Evolutionary conservation across 805 yeast genomes (phyloP), one percentile per base, ranked within the genome.

Genomic region (Schizosaccharomyces osmophilus): DNA sequence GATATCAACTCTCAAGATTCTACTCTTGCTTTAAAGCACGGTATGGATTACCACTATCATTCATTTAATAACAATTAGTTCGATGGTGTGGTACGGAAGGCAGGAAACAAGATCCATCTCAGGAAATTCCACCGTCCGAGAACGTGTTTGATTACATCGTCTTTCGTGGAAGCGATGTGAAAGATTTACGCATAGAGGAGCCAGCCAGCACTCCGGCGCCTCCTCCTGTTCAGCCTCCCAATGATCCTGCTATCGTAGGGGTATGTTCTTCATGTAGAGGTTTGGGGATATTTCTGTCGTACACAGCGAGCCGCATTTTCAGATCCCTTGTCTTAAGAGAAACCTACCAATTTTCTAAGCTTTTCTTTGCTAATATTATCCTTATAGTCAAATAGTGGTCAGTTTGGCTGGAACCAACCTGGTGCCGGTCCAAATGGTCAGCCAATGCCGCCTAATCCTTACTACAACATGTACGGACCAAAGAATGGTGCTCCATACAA

Each of bases 61-160:
- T 17, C 57, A 51, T 51, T 29, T 22, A 29, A 9, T 29, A 24
- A 22, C 26, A 24, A 22, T 24, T 51, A 62, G 97, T 90, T 59
- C 78, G 87, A 64, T 82, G 87, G 61, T 83, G 83, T 66, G 98
- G 97, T 62, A 85, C 97, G 24, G 97, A 90, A 72, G 96, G 95
- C 39, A 80, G 97, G 68, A 76, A 84, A 66, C 73, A 75, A 15
- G 87, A 84, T 70, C 83, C 85, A 2, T 74, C 77, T 17, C 76
- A 79, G 64, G 94, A 87, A 70, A 82, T 87, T 51, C 78, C 80
- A 62, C 84, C 94, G 5, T 82, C 86, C 22, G 68, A 76, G 45
- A 81, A 77, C 55, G 77, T 83, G 17, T 86, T 81, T 72, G 89
- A 85, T 32, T 79, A 79, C 62, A 87, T 93, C 61, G 85, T 84